Evolutionary conservation across 2,329 filamentous ascomycete genomes (phyloP).

Genomic region (Aspergillus sp.): DNA sequence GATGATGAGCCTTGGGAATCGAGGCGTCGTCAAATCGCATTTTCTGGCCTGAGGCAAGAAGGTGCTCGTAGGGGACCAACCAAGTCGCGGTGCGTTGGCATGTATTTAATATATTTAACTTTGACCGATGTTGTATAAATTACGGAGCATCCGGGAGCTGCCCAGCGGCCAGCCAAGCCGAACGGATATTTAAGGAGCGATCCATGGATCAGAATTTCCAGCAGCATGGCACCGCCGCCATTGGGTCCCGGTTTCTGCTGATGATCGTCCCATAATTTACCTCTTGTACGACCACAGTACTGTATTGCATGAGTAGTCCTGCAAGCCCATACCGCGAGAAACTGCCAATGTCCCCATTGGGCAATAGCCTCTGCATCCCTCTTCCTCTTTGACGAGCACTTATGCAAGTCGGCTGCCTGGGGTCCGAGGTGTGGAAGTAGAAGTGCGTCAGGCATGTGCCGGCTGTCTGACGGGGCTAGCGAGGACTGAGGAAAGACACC

Average conservation of each 20-base stretch:
- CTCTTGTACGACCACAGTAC: slow-evolving; percentile 3
- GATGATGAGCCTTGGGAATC: neutral
- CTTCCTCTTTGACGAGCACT: neutral
- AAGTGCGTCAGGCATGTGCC: neutral
- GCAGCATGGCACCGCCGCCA: slow-evolving; percentile 26
- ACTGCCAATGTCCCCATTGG: slow-evolving; percentile 4
- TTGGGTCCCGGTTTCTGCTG: slow-evolving; percentile 26
- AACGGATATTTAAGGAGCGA: slow-evolving; percentile 17
- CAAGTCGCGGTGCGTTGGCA: neutral
- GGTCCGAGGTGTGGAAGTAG: neutral
- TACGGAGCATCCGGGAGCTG: neutral
- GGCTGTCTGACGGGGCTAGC: neutral
- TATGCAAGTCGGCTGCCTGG: neutral
- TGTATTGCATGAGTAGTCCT: neutral
- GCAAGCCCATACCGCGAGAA: neutral
- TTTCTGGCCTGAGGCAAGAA: neutral
- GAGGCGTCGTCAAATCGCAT: neutral
- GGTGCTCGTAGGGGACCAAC: neutral
- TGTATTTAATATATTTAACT: slow-evolving; percentile 14
- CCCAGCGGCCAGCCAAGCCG: slow-evolving; percentile 11
- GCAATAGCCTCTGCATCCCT: neutral
- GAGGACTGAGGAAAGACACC: neutral
- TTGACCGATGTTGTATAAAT: slow-evolving; percentile 4
- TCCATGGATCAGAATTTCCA: slow-evolving; percentile 26
- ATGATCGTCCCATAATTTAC: slow-evolving; percentile 19